Evolutionary conservation across 1,284 basidiomycete species (phyloP), one percentile per base, ranked within the genome.

Genomic region (Cerioporus squamosus): DNA sequence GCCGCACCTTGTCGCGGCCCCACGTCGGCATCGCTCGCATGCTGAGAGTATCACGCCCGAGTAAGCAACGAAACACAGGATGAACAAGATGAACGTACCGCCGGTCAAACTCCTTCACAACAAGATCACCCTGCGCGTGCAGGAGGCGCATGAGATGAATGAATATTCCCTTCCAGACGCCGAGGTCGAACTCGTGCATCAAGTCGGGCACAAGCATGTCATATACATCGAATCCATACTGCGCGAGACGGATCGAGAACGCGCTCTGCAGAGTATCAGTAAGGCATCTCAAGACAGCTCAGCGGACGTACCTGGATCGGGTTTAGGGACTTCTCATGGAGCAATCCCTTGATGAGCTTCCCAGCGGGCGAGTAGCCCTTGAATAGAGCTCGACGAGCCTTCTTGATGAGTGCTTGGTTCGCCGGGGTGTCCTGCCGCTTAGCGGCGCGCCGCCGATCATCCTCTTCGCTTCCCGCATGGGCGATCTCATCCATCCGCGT

Each of bases 121-220:
- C 66, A 33, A 77, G 73, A 1, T 72, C 66, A 52, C 54, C 63
- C 53, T 62, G 38, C 1, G 39, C 48, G 22, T 51, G 54, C 33
- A 66, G 39, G 17, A 64, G 36, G 1, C 52, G 53, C 1, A 59
- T 22, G 7, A 59, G 22, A n/a, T 59, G 53, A 0, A 33, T 51
- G 6, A 53, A 50, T 0, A 48, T 14, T 15, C 18, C 24, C 43
- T 51, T 55, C 75, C 76, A 79, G 0, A 74, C 66, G 2, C 76
- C 77, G 0, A 77, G 59, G 47, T 78, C 74, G 38, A 74, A 65
- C 53, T 79, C 73, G 53, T 79, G 77, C 60, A 79, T 40, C 6
- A 76, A 17, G 57, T 79, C 77, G 1, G 70, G 63, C 0, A 71
- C 67, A 0, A 79, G 62, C 49, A 75, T 62, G 1, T 10, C 50